phyloP scores from a whole-genome alignment of 192 early-diverging fungal genomes.

The Backusella mclennaniae region DNA sequence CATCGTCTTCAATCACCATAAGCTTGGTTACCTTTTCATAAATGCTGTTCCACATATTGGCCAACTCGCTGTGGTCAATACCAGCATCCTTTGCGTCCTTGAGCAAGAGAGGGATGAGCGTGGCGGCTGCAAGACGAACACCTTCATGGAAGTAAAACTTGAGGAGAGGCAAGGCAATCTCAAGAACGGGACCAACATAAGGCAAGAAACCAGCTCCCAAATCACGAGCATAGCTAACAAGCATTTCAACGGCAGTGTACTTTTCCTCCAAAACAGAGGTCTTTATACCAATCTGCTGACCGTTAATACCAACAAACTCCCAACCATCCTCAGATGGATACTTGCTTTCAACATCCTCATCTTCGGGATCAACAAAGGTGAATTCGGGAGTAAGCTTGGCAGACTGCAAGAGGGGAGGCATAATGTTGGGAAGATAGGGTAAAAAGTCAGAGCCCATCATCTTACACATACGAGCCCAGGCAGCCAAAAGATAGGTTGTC shows the following conservation, averaged over 20 bases:
- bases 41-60: constrained; percentile 71
- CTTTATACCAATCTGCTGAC: constrained; percentile 95
- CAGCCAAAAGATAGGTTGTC: constrained; percentile 86
- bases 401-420: constrained; percentile 84
- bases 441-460: constrained; percentile 93
- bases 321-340: constrained; percentile 97
- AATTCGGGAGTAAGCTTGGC: constrained; percentile 94
- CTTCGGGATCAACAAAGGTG: constrained; percentile 76
- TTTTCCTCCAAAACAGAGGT: constrained; percentile 97
- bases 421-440: constrained; percentile 88
- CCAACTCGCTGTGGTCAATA: constrained; percentile 48
- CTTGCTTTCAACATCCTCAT: constrained; percentile 75
- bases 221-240: constrained; percentile 91
- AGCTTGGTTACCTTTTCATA: constrained; percentile 76
- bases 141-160: constrained; percentile 99
- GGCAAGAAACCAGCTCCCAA: constrained; percentile 87
- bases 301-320: constrained; percentile 92
- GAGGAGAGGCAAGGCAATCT: constrained; percentile 86
- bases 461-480: constrained; percentile 97
- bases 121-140: constrained; percentile 86
- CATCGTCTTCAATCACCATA: constrained; percentile 81
- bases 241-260: constrained; percentile 97
- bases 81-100: constrained; percentile 54
- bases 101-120: constrained; percentile 80
- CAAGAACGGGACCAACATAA: constrained; percentile 81